These are phyloP conservation scores for Calcarisporium arbuscula DNA, from an alignment of 2,329 filamentous ascomycete genomes.

Conservation along the genomic window DNA sequence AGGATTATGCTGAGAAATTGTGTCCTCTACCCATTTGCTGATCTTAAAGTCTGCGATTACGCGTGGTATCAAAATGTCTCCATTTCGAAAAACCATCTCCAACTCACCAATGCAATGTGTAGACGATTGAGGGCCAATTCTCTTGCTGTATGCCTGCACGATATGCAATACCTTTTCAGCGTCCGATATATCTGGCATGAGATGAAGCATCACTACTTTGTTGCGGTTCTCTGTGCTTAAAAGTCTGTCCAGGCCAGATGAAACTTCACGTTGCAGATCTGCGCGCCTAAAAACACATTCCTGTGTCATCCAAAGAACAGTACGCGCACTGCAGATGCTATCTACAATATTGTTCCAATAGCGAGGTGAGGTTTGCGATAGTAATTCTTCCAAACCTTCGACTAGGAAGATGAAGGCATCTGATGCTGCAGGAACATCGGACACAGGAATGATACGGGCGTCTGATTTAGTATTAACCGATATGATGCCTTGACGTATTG, in stretches of 20 bases:
- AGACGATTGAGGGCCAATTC: constrained; percentile 4
- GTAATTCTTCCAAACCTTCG: neutral
- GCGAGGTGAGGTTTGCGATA: neutral
- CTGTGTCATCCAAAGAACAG: constrained; percentile 8
- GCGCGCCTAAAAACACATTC: neutral
- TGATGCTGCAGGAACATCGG: neutral
- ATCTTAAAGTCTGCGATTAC: constrained; percentile 3
- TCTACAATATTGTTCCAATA: constrained; percentile 1
- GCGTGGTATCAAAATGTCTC: constrained; percentile 6
- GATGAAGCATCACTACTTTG: too few species aligned
- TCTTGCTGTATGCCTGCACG: constrained; percentile 4
- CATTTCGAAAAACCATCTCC: constrained; percentile 7
- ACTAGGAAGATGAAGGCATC: constrained; percentile 5
- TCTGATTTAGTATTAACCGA: neutral
- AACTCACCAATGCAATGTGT: constrained; percentile 6
- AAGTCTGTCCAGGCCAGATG: constrained; percentile 3
- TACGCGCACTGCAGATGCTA: constrained; percentile 1
- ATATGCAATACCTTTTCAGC: constrained; percentile 1
- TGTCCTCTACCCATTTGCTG: constrained; percentile 3
- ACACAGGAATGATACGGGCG: constrained; percentile 2
- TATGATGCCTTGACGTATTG: neutral
- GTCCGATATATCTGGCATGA: too few species aligned
- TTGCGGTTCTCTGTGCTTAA: constrained; percentile 2
- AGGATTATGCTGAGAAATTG: constrained; percentile 4
- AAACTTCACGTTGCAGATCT: neutral